These are phyloP conservation scores for Tetradesmus obliquus DNA, from an alignment of 139 green algal genomes.

Conservation along the genomic window DNA sequence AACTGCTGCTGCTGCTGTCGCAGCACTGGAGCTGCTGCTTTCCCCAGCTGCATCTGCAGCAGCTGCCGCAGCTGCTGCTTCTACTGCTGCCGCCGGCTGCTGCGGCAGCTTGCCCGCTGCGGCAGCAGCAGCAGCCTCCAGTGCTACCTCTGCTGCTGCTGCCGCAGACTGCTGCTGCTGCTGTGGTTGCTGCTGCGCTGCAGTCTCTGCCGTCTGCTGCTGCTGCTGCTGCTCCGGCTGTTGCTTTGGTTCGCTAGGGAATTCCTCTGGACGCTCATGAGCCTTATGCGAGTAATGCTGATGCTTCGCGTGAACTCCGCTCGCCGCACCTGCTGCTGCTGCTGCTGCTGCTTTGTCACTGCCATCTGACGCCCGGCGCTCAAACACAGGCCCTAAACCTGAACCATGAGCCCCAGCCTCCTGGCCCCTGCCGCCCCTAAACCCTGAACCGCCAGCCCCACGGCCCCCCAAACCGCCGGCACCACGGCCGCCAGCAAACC, in stretches of 20 bases:
- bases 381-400: not conserved
- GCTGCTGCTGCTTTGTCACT: constrained; percentile 22
- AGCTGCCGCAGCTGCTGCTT: constrained; percentile 33
- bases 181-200: constrained; percentile 11
- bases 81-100: constrained; percentile 17
- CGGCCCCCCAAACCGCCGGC: not conserved
- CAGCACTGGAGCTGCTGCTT: not conserved
- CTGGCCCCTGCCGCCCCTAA: not conserved
- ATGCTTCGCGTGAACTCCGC: not conserved
- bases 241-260: not conserved
- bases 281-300: constrained; percentile 11
- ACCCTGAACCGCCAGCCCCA: not conserved
- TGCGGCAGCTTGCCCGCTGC: not conserved
- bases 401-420: not conserved
- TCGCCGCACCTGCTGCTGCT: constrained; percentile 2
- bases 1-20: not conserved
- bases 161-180: not conserved
- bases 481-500: not conserved
- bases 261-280: constrained; percentile 7
- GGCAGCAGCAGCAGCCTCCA: not conserved
- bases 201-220: not conserved
- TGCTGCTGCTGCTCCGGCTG: not conserved
- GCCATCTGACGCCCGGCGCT: not conserved
- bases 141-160: not conserved
- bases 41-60: constrained; percentile 31